Evolutionary conservation across 768 basidiomycete genomes (phyloP).

Genomic region (Rhizopogon rudus): DNA sequence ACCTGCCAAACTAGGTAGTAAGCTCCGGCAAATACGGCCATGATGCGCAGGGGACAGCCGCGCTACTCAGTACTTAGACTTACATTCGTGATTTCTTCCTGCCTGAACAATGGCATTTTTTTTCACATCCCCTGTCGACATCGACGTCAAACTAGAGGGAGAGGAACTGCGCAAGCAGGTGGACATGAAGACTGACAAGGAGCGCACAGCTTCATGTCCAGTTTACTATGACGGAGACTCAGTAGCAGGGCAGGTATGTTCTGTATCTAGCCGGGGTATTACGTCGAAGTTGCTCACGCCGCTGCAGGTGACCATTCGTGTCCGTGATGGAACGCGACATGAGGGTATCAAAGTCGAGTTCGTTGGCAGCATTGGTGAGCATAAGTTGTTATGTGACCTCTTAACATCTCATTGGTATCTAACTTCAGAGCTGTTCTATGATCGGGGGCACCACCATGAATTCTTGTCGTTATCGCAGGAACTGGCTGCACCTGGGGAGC

Average conservation of each 20-base stretch:
- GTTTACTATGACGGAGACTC: slow-evolving; percentile 96
- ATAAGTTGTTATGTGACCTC: slow-evolving; percentile 17
- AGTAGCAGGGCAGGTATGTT: slow-evolving; percentile 75
- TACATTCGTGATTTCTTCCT: neutral
- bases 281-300: neutral
- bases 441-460: slow-evolving; percentile 97
- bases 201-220: slow-evolving; percentile 78
- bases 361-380: slow-evolving; percentile 84
- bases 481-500: slow-evolving; percentile 91
- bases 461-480: slow-evolving; percentile 95
- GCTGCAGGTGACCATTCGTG: slow-evolving; percentile 72
- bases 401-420: neutral
- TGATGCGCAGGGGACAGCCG: no score
- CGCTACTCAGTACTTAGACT: no score
- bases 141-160: slow-evolving; percentile 83
- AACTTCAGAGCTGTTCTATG: slow-evolving; percentile 81
- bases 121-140: slow-evolving; percentile 86
- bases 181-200: slow-evolving; percentile 88
- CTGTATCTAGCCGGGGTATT: neutral
- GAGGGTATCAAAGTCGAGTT: slow-evolving; percentile 99
- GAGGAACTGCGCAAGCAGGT: slow-evolving; percentile 88
- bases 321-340: slow-evolving; percentile 95
- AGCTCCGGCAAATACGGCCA: no score
- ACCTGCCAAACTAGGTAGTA: no score
- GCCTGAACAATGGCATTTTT: slow-evolving; percentile 65